Evolutionary conservation across 768 basidiomycete species (phyloP).

Genomic region (Pleurotus tuber-regium): DNA sequence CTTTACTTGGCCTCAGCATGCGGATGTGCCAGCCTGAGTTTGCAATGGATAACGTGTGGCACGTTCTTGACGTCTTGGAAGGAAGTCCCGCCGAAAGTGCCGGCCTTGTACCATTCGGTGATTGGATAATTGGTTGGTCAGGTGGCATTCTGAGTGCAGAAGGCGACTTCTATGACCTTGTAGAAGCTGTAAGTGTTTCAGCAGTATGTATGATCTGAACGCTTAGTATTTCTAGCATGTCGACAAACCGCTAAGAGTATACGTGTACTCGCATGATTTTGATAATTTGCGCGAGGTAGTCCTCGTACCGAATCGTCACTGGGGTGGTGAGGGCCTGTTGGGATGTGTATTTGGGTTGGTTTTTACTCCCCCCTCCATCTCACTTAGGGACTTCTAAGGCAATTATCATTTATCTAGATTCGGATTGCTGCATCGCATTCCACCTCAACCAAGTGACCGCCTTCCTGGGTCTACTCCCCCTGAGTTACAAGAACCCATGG

Average conservation of each 20-base stretch:
- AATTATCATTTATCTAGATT: conserved; percentile 50
- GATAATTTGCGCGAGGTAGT: conserved; percentile 93
- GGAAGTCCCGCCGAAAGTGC: conserved; percentile 96
- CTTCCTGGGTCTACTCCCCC: conserved; percentile 55
- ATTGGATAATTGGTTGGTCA: conserved; percentile 81
- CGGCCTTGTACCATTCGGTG: conserved; percentile 89
- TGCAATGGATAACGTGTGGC: conserved; percentile 95
- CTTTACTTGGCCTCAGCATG: conserved; percentile 91
- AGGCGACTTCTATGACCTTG: conserved; percentile 94
- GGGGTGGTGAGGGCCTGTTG: conserved; percentile 95
- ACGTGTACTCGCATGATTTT: conserved; percentile 96
- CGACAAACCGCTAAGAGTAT: conserved; percentile 90
- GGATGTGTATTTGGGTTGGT: conserved; percentile 95
- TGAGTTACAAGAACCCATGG: conserved; percentile 45
- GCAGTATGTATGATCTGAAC: not conserved
- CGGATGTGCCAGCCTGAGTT: conserved; percentile 88
- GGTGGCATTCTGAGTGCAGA: conserved; percentile 90
- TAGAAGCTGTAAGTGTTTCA: conserved; percentile 70
- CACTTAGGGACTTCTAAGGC: conserved; percentile 2
- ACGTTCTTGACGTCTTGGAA: conserved; percentile 94
- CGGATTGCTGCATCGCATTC: conserved; percentile 91
- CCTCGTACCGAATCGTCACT: conserved; percentile 91
- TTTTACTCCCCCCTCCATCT: no score
- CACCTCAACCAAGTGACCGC: conserved; percentile 64
- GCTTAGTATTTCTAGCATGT: conserved; percentile 57